phyloP scores from a whole-genome alignment of 2,329 filamentous ascomycete species.

The Corinectria fuckeliana region DNA sequence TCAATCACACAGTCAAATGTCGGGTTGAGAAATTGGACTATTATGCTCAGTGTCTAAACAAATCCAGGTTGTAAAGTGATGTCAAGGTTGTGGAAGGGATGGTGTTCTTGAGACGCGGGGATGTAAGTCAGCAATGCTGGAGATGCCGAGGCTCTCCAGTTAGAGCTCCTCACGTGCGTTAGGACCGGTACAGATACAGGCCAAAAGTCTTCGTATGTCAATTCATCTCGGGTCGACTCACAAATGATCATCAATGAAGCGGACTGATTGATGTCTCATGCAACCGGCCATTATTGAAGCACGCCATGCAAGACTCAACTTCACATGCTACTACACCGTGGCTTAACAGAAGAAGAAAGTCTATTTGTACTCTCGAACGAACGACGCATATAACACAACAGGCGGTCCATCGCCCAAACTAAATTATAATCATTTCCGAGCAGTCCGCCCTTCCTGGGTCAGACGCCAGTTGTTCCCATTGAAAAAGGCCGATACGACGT shows the following conservation, averaged over 20 bases:
- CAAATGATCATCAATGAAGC: neutral
- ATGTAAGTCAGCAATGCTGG: constrained; percentile 4
- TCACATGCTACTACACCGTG: neutral
- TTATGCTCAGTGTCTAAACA: neutral
- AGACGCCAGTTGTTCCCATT: constrained; percentile 36
- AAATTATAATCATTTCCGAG: constrained; percentile 39
- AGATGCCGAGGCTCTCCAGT: constrained; percentile 36
- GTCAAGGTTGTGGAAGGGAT: neutral
- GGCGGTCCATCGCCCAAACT: constrained; percentile 36
- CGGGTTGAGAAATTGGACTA: neutral
- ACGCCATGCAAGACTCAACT: neutral
- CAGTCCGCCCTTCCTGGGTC: constrained; percentile 32
- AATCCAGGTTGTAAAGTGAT: neutral
- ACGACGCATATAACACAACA: constrained; percentile 31
- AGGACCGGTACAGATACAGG: neutral
- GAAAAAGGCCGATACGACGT: constrained; percentile 33
- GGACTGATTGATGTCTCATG: neutral
- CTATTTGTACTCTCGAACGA: constrained; percentile 32
- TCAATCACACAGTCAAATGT: no score
- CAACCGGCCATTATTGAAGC: neutral
- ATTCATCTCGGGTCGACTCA: neutral
- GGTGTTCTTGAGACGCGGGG: neutral
- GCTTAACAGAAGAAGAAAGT: constrained; percentile 25
- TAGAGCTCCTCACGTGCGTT: constrained; percentile 13
- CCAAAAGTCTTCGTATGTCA: no score